Evolutionary conservation across 1,284 basidiomycete species (phyloP), one percentile per base, ranked within the genome.

Genomic region (Hymenochaete sp.): DNA sequence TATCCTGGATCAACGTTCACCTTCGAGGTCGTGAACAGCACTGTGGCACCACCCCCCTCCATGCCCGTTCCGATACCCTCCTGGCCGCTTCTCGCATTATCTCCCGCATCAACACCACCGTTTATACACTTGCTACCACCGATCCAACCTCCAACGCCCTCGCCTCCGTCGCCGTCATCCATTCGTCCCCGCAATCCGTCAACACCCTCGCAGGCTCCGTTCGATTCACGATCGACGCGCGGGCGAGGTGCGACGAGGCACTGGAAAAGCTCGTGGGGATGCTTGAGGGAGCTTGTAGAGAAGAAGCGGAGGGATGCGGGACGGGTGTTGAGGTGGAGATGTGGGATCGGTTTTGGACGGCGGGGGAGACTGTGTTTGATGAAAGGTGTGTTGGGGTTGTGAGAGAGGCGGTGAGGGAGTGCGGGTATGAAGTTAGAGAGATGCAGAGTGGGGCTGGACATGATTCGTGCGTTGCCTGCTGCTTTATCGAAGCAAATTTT

Each of bases 41-140:
- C 42, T 56, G 55, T 22, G 57, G 57, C 7, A 48, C 57, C 9
- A 59, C 57, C 4, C 57, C 57, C 7, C 53, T 56, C 37, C 24
- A 47, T 21, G 38, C 45, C 14, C 54, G 57, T 13, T 47, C 55
- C 11, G 57, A 58, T 42, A 52, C 57, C 1, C 45, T 58, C 24
- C 55, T 57, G n/a, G 53, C 55, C 14, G 54, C 57, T 8, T 55
- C 57, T 2, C 45, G 52, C 28, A 55, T 56, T 32, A 57, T 57
- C 39, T 47, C 52, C 16, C 40, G 44, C 13, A 56, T 49, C 19
- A 56, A 52, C 25, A 21, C 26, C 4, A 38, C 49, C 19, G 52
- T 53, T 0, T 40, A 51, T 24, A 21, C 33, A 8, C 44, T 48
- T 10, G 25, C 42, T n/a, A n/a, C n/a, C n/a, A n/a, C n/a, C n/a